Conservation (phyloP, 495 filamentous ascomycete genomes). For the Aspergillus affinis region DNA sequence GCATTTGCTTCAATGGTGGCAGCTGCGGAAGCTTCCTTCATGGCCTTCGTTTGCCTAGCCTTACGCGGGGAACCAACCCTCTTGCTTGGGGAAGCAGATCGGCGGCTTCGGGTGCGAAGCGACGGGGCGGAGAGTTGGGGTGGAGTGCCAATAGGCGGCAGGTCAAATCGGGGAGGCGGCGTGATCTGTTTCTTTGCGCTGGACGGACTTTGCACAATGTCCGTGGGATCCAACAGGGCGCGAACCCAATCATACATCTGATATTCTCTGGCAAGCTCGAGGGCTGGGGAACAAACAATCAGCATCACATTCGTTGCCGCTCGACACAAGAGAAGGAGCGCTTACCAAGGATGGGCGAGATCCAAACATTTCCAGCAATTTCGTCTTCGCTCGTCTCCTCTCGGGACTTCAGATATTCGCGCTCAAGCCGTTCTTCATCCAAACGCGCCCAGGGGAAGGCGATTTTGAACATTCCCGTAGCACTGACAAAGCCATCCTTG, state of each 20-base stretch:
- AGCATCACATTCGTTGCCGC: conserved; percentile 7
- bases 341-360: conserved; percentile 77
- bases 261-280: conserved; percentile 82
- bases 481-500: conserved; percentile 89
- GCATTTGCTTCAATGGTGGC: conserved; percentile 49
- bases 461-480: conserved; percentile 99
- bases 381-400: conserved; percentile 80
- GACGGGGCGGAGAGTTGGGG: conserved; percentile 36
- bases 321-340: neutral
- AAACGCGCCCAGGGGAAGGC: conserved; percentile 89
- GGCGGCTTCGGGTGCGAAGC: conserved; percentile 47
- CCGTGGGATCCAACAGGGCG: conserved; percentile 79
- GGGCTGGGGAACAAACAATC: conserved; percentile 51
- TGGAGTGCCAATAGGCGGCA: conserved; percentile 44
- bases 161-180: conserved; percentile 66
- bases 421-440: conserved; percentile 82
- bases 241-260: conserved; percentile 82
- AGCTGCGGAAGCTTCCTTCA: conserved; percentile 49
- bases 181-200: conserved; percentile 64
- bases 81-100: conserved; percentile 61
- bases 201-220: conserved; percentile 57
- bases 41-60: conserved; percentile 59
- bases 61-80: conserved; percentile 69
- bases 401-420: conserved; percentile 78
- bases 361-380: conserved; percentile 96